Conservation (phyloP, 805 yeast genomes). For the Cyberlindnera bimundalis region DNA sequence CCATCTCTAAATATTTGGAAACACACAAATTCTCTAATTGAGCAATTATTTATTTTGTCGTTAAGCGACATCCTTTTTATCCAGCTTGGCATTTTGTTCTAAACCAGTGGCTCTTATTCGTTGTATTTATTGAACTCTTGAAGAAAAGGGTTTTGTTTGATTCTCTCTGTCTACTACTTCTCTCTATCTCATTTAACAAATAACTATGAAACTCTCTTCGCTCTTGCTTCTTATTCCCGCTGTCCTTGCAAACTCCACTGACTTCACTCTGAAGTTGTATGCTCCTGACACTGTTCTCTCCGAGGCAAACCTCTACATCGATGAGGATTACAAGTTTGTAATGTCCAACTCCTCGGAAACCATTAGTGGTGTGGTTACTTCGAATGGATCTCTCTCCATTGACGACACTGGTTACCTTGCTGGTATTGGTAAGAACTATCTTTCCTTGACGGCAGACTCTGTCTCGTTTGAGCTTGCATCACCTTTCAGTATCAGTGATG, state of each 20-base stretch:
- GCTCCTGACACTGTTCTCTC: slow-evolving; percentile 20
- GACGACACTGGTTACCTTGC: slow-evolving; percentile 2
- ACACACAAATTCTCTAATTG: no score
- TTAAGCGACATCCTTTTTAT: no score
- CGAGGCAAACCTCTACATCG: slow-evolving; percentile 24
- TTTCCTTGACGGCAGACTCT: slow-evolving; percentile 13
- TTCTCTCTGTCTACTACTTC: no score
- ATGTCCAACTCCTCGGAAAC: slow-evolving; percentile 6
- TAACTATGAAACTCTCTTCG: not conserved
- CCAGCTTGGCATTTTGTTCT: no score
- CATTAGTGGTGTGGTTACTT: slow-evolving; percentile 1
- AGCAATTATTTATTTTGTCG: no score
- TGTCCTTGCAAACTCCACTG: slow-evolving; percentile 11
- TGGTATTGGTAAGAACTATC: slow-evolving; percentile 21
- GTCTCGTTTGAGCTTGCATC: slow-evolving; percentile 8
- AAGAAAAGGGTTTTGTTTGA: no score
- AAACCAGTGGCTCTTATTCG: no score
- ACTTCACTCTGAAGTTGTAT: slow-evolving; percentile 8
- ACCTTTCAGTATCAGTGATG: slow-evolving; percentile 18
- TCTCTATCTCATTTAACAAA: not conserved
- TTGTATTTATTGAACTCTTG: no score
- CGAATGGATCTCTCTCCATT: slow-evolving; percentile 12
- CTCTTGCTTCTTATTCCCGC: not conserved
- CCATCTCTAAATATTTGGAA: no score
- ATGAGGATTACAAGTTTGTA: slow-evolving; percentile 7